phyloP scores from a whole-genome alignment of 352 stramenopile species.

The Achlya hypogyna region DNA sequence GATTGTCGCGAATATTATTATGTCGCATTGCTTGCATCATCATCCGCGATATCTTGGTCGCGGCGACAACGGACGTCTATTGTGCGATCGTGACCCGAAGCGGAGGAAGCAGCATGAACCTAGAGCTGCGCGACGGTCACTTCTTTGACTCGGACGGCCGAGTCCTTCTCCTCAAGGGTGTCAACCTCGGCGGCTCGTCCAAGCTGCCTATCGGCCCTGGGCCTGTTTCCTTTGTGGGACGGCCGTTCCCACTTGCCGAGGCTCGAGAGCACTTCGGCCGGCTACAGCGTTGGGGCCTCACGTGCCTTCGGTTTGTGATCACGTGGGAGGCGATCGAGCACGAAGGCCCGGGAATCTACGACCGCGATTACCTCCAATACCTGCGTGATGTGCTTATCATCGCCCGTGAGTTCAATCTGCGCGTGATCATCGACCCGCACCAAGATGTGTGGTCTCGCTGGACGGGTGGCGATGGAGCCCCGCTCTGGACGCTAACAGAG shows the following conservation, averaged over 20 bases:
- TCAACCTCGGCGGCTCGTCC: constrained; percentile 83
- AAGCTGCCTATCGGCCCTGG: constrained; percentile 69
- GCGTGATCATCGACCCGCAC: constrained; percentile 85
- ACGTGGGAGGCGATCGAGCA: constrained; percentile 90
- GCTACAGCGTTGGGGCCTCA: constrained; percentile 78
- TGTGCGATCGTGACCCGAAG: no score
- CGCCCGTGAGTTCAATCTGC: constrained; percentile 54
- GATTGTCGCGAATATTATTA: no score
- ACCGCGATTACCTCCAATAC: constrained; percentile 79
- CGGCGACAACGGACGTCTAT: not conserved
- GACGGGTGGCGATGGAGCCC: constrained; percentile 83
- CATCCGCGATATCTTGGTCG: no score
- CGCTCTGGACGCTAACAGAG: constrained; percentile 80
- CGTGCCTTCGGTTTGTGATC: constrained; percentile 71
- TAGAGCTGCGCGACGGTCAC: constrained; percentile 42
- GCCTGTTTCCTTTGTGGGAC: constrained; percentile 61
- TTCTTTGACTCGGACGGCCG: constrained; percentile 77
- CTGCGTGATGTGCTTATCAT: constrained; percentile 49
- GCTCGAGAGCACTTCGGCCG: constrained; percentile 66
- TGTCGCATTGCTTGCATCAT: not conserved
- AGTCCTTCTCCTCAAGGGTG: constrained; percentile 64
- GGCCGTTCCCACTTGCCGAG: constrained; percentile 78
- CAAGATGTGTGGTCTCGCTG: constrained; percentile 89
- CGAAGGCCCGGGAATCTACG: constrained; percentile 66
- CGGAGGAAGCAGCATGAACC: not conserved